A percentile compares a stretch with the other conserved stretches of the same genome.
Conservation (phyloP, 306 rosid species). For the Medicago arabica region DNA sequence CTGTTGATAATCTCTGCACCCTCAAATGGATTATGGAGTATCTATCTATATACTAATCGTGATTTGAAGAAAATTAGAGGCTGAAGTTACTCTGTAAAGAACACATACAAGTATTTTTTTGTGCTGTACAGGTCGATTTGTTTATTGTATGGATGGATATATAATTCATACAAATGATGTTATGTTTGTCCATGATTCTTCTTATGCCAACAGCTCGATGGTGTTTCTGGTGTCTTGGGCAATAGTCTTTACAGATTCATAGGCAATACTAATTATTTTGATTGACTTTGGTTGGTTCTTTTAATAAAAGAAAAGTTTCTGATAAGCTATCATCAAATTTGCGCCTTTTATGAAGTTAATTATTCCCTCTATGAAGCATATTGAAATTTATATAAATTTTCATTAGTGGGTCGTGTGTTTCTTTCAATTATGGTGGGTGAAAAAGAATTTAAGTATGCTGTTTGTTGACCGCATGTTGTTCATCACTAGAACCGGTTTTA, state of each 20-base stretch:
- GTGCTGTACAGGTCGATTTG: constrained; percentile 68
- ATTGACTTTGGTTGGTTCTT: constrained; percentile 33
- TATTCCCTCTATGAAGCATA: not conserved
- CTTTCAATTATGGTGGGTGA: no score
- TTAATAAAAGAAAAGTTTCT: constrained; percentile 31
- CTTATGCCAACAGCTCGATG: constrained; percentile 41
- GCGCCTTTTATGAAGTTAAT: not conserved
- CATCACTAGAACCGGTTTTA: no score
- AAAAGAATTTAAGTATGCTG: no score
- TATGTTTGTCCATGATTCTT: constrained; percentile 42
- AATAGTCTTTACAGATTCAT: constrained; percentile 33
- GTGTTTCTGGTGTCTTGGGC: constrained; percentile 38
- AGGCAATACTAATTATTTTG: constrained; percentile 43
- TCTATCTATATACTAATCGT: constrained; percentile 38
- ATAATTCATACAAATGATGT: constrained; percentile 51
- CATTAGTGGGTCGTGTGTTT: no score
- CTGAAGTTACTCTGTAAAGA: constrained; percentile 67
- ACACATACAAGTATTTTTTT: constrained; percentile 60
- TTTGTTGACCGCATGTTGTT: not conserved
- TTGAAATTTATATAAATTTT: not conserved
- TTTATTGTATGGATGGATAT: constrained; percentile 52
- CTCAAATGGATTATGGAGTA: constrained; percentile 45
- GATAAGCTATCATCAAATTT: constrained; percentile 22
- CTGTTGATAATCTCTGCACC: constrained; percentile 48
- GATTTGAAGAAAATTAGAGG: constrained; percentile 53